phyloP scores from a whole-genome alignment of 164 flowering plant species.

The Vitis riparia region DNA sequence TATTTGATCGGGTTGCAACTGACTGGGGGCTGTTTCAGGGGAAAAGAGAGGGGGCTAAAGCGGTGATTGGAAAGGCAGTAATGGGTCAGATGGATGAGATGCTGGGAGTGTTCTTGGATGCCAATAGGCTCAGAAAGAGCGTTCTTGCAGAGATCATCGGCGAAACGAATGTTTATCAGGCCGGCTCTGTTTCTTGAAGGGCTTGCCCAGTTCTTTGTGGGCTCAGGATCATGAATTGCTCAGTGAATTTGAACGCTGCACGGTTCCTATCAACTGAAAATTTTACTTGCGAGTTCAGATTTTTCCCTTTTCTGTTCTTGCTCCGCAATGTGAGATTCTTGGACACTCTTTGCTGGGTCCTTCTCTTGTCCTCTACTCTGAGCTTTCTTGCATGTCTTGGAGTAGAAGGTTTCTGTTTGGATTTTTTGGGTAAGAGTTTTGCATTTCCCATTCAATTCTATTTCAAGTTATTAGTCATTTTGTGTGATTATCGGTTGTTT shows the following conservation, averaged over 20 bases:
- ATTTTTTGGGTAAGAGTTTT: no score
- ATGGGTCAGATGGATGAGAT: conserved; percentile 48
- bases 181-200: conserved; percentile 72
- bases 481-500: no score
- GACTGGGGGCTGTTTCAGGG: conserved; percentile 31
- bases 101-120: conserved; percentile 52
- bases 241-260: conserved; percentile 35
- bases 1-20: conserved; percentile 36
- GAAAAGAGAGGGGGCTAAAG: conserved; percentile 18
- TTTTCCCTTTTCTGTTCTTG: neutral
- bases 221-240: conserved; percentile 50
- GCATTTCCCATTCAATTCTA: no score
- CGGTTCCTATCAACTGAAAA: neutral
- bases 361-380: no score
- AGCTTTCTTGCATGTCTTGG: no score
- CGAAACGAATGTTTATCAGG: conserved; percentile 49
- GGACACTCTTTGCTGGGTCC: neutral
- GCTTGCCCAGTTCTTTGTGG: conserved; percentile 61
- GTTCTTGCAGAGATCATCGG: conserved; percentile 59
- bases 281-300: neutral
- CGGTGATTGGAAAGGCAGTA: conserved; percentile 28
- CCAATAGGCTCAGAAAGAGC: conserved; percentile 60
- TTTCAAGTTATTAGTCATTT: no score
- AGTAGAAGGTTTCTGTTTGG: no score
- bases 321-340: conserved; percentile 2